Base-by-base conservation (phyloP, 202 grass and related monocot genomes). In the Panicum virgatum region DNA sequence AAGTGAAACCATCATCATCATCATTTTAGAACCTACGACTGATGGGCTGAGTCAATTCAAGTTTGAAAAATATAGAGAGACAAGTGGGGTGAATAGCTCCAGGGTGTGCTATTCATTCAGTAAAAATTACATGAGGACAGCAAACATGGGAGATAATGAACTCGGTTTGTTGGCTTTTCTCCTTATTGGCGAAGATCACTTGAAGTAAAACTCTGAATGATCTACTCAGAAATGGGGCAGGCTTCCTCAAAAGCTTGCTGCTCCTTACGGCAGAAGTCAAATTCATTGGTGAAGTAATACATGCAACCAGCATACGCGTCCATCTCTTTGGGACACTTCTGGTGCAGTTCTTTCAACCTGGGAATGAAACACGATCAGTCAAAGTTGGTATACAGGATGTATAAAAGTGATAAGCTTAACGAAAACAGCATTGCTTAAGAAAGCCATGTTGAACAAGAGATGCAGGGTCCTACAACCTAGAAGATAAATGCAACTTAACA, bases 201-300 rank as follows among this genome's bases (percentile, higher is more conserved):
- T 64, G 66, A 79, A 60, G 59, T 25, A 76, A 57, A 66, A 60
- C 26, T 68, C 62, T 76, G 53, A 37, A 32, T 36, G 56, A 82
- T 34, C 84, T 98, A 96, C 70, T 99, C 80, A 1, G 96, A 93
- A 27, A 93, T 14, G 4, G 92, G 89, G 80, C 81, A 93, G 19
- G 90, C 90, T 7, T 68, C 72, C 87, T 98, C 96, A 67, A 98
- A 98, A 69, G 76, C 92, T 91, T 93, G 80, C 70, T 98, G 92
- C 75, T 98, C 96, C 83, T 96, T 91, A 51, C 96, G 92, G 18
- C 96, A 98, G 43, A 98, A 88, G 29, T 96, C 91, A 3, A 96
- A 98, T 66, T 98, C 96, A 23, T 98, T 98, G 69, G 92, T 98
- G 80, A 96, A 96, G 78, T 98, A 96, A 78, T 92, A 96, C 96